Evolutionary conservation across 768 basidiomycete genomes (phyloP), one percentile per base, ranked within the genome.

Genomic region (Calocybe indica): DNA sequence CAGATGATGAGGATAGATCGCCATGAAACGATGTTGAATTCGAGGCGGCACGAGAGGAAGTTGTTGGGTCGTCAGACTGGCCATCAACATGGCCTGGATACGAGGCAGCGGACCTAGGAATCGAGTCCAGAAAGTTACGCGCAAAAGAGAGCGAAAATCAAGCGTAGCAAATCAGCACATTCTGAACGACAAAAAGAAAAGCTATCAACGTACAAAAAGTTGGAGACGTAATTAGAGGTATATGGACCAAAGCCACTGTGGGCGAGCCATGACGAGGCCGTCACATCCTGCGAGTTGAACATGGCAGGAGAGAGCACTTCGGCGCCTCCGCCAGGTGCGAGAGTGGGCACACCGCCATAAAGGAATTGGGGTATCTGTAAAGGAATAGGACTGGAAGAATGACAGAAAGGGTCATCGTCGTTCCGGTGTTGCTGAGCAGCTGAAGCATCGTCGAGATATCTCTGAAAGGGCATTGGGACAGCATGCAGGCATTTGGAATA

Each of bases 301-400:
- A 85, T 3, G 69, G 56, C 6, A 72, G 63, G 34, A 68, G 62
- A 58, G 61, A 61, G 59, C 10, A 84, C 79, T 62, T 88, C 88
- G 7, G 82, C 85, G 33, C 88, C 85, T 15, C 85, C 86, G 14
- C 85, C 85, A 1, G 74, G 79, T 1, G 82, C 83, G 14, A 88
- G 72, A 1, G 75, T 73, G 28, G 86, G 83, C 0, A 75, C 70
- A 3, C 74, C 74, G 50, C 63, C 64, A 55, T 78, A 68, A 65
- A 88, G 75, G 60, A 83, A 87, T 28, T 75, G 71, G 3, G 85
- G 86, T 34, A 88, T 69, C 62, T 85, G 82, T 52, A 87, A 75
- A 36, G 66, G 66, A 41, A 72, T 37, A 10, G 45, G 47, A 44
- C 37, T 11, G 3, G 45, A 37, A 40, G 36, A 34, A 22, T 22